Evolutionary conservation across 2,329 filamentous ascomycete genomes (phyloP).

Genomic region (Penicillium sp.): DNA sequence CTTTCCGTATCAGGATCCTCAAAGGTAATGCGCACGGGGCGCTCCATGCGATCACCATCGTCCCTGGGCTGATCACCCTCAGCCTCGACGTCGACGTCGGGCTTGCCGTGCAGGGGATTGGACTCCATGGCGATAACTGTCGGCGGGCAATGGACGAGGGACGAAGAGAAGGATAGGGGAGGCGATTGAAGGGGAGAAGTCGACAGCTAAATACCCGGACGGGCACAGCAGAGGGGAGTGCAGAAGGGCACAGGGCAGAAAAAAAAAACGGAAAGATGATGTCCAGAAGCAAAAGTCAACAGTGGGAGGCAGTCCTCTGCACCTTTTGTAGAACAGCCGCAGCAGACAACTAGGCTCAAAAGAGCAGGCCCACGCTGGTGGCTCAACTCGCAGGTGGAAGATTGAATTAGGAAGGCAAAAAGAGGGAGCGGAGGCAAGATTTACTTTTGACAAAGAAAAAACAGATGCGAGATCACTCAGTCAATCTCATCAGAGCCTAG

Average conservation of each 20-base stretch:
- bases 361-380: not conserved
- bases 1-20: slow-evolving; percentile 19
- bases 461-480: not conserved
- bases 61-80: slow-evolving; percentile 9
- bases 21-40: slow-evolving; percentile 24
- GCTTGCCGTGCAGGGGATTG: slow-evolving; percentile 4
- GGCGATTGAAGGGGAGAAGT: not conserved
- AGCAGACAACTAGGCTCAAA: slow-evolving; percentile 7
- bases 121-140: slow-evolving; percentile 19
- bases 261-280: not conserved
- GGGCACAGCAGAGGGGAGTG: slow-evolving; percentile 2
- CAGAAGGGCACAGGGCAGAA: not conserved
- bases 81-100: slow-evolving; percentile 19
- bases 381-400: slow-evolving; percentile 2
- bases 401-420: slow-evolving; percentile 12
- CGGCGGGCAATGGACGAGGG: not conserved
- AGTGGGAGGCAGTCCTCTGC: not conserved
- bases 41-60: slow-evolving; percentile 16
- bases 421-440: not conserved
- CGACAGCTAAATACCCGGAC: slow-evolving; percentile 15
- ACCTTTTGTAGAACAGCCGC: slow-evolving; percentile 14
- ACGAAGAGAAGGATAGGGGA: not conserved
- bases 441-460: not conserved
- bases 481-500: not conserved
- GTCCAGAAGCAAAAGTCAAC: not conserved